Percentiles rank a stretch among this genome's conserved stretches.
These are phyloP conservation scores for Flaveria robusta DNA, from an alignment of 129 eudicot species.

Conservation along the genomic window DNA sequence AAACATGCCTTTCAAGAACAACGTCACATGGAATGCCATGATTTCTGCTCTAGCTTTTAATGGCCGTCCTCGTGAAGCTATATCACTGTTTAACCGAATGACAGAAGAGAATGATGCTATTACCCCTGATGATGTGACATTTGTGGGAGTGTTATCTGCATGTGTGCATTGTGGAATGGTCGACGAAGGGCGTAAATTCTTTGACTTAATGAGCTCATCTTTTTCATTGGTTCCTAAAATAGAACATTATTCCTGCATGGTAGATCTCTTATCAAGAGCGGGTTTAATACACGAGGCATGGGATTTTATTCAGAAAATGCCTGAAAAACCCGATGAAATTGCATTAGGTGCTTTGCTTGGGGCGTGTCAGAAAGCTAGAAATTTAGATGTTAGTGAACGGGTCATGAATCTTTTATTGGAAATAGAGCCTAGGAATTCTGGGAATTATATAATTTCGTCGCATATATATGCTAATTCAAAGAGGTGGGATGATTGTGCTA, in stretches of 20 bases:
- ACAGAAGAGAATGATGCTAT: slow-evolving; percentile 30
- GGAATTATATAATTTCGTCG: slow-evolving; percentile 72
- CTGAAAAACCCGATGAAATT: slow-evolving; percentile 78
- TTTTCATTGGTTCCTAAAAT: slow-evolving; percentile 64
- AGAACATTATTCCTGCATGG: slow-evolving; percentile 87
- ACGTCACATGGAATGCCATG: slow-evolving; percentile 77
- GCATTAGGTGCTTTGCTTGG: slow-evolving; percentile 75
- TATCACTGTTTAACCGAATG: slow-evolving; percentile 57
- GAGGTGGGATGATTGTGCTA: slow-evolving; percentile 81
- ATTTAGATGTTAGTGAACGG: slow-evolving; percentile 62
- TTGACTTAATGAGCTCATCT: slow-evolving; percentile 52
- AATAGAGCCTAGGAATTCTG: slow-evolving; percentile 68
- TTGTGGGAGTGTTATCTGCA: slow-evolving; percentile 71
- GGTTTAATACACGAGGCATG: slow-evolving; percentile 78
- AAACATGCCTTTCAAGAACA: slow-evolving; percentile 53
- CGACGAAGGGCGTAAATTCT: slow-evolving; percentile 58
- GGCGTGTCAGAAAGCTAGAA: slow-evolving; percentile 74
- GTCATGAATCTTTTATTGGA: slow-evolving; percentile 62
- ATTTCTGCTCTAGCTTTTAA: slow-evolving; percentile 76
- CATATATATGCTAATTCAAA: slow-evolving; percentile 64
- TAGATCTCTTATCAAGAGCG: slow-evolving; percentile 83
- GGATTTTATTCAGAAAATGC: slow-evolving; percentile 78
- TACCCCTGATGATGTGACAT: slow-evolving; percentile 63
- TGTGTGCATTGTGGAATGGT: slow-evolving; percentile 87
- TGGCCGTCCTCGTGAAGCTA: slow-evolving; percentile 65